These are phyloP conservation scores for Schoenoplectus triqueter DNA, from an alignment of 202 grass and related monocot genomes.

Conservation along the genomic window DNA sequence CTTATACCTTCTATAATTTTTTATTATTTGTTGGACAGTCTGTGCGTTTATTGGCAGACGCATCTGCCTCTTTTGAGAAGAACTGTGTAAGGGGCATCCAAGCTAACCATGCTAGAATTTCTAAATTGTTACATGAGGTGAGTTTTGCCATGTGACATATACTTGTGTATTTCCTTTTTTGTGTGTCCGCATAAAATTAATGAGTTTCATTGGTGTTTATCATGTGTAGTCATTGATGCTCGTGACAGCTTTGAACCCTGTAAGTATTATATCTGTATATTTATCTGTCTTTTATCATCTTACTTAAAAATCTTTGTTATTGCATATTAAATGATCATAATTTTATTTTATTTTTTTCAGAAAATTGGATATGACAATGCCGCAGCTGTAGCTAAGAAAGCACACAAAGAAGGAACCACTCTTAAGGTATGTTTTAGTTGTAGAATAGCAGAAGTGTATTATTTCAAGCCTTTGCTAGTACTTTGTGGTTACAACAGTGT, in stretches of 20 bases:
- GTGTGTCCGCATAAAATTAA: constrained; percentile 21
- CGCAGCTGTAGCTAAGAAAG: constrained; percentile 97
- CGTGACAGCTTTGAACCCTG: constrained; percentile 90
- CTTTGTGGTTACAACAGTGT: not conserved
- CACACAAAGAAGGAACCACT: constrained; percentile 98
- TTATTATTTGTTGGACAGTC: constrained; percentile 54
- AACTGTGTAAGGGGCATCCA: constrained; percentile 93
- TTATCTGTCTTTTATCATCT: constrained; percentile 17
- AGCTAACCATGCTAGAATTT: constrained; percentile 93
- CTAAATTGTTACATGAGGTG: constrained; percentile 90
- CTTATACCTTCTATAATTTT: constrained; percentile 17
- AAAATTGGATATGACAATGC: constrained; percentile 99
- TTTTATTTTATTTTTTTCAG: constrained; percentile 48
- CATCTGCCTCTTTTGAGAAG: constrained; percentile 89
- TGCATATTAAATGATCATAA: constrained; percentile 17
- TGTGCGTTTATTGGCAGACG: constrained; percentile 85
- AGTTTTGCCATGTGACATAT: constrained; percentile 21
- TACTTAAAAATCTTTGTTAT: constrained; percentile 14
- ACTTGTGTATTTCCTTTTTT: not conserved
- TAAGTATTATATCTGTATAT: constrained; percentile 49
- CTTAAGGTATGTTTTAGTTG: constrained; percentile 68
- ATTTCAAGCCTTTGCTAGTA: constrained; percentile 26
- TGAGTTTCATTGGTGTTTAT: constrained; percentile 29
- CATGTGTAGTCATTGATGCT: constrained; percentile 82
- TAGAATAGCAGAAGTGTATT: not conserved